A percentile compares a stretch with the other conserved stretches of the same genome.
Evolutionary conservation across 306 rosid genomes (phyloP).

Genomic region (Mimosa bimucronata): DNA sequence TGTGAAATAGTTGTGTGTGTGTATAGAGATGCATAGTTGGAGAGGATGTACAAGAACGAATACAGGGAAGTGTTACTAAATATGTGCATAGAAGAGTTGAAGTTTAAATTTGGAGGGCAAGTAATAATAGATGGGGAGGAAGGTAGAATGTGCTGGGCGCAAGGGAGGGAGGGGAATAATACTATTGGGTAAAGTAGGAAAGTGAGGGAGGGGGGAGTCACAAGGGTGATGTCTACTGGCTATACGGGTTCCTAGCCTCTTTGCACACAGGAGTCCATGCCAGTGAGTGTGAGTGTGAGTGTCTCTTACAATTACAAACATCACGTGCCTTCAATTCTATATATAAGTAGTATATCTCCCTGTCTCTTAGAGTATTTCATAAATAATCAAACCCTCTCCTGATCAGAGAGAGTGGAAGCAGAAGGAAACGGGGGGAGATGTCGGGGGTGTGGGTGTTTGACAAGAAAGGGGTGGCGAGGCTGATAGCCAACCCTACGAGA

Average conservation of each 20-base stretch:
- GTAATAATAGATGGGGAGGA: neutral
- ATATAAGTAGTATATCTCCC: too few relatives aligned
- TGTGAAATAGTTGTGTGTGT: too few relatives aligned
- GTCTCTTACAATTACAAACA: neutral
- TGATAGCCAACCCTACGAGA: conserved; percentile 71
- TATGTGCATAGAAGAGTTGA: neutral
- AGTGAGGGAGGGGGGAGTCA: neutral
- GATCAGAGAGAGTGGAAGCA: too few relatives aligned
- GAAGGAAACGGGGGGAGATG: conserved; percentile 37
- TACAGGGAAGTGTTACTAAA: neutral
- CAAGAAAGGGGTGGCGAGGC: conserved; percentile 83
- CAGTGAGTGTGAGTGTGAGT: neutral
- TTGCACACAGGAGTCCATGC: neutral
- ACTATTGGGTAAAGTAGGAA: neutral
- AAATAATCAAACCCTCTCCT: neutral
- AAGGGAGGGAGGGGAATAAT: neutral
- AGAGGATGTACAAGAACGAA: too few relatives aligned
- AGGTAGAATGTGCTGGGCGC: neutral
- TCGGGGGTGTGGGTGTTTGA: conserved; percentile 95
- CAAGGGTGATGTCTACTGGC: neutral
- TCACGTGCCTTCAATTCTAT: conserved; percentile 4
- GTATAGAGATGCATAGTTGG: too few relatives aligned
- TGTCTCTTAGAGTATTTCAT: too few relatives aligned
- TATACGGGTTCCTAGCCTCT: neutral
- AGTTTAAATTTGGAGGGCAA: neutral